Evolutionary conservation across 306 rosid species (phyloP).

Genomic region (Geum urbanum): DNA sequence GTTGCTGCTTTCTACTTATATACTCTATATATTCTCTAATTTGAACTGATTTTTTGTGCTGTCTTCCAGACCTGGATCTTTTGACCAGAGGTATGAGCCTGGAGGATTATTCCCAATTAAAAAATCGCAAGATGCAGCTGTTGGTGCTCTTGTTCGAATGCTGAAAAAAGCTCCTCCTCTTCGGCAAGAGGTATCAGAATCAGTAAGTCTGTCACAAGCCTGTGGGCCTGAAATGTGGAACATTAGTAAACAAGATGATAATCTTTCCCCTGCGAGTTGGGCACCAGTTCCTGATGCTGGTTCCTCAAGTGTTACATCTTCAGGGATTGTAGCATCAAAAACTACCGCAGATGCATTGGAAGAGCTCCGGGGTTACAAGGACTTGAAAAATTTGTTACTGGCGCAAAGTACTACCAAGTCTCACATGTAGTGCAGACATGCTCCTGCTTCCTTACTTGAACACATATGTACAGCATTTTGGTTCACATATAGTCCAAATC

Average conservation of each 20-base stretch:
- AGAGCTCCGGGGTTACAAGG: constrained; percentile 75
- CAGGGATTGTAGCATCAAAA: constrained; percentile 36
- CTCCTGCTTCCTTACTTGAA: constrained; percentile 16
- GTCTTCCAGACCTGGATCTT: constrained; percentile 45
- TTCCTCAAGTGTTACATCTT: constrained; percentile 40
- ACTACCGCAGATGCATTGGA: constrained; percentile 78
- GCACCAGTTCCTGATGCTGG: constrained; percentile 21
- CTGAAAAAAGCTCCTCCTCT: constrained; percentile 78
- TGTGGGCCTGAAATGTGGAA: constrained; percentile 32
- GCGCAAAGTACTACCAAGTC: constrained; percentile 32
- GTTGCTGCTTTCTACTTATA: neutral
- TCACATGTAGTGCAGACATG: constrained; percentile 25
- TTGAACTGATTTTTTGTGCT: constrained; percentile 7
- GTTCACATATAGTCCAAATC: no score
- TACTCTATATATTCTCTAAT: neutral
- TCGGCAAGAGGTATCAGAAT: constrained; percentile 47
- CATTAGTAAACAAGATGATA: constrained; percentile 31
- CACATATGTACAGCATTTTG: constrained; percentile 28
- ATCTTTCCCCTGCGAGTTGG: constrained; percentile 15
- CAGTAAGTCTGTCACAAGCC: constrained; percentile 29
- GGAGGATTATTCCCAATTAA: constrained; percentile 56
- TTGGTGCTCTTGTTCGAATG: constrained; percentile 72
- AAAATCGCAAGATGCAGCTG: constrained; percentile 77
- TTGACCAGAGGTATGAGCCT: constrained; percentile 46
- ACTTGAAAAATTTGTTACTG: constrained; percentile 58